phyloP scores from a whole-genome alignment of 768 basidiomycete species.

The Mycena pura region DNA sequence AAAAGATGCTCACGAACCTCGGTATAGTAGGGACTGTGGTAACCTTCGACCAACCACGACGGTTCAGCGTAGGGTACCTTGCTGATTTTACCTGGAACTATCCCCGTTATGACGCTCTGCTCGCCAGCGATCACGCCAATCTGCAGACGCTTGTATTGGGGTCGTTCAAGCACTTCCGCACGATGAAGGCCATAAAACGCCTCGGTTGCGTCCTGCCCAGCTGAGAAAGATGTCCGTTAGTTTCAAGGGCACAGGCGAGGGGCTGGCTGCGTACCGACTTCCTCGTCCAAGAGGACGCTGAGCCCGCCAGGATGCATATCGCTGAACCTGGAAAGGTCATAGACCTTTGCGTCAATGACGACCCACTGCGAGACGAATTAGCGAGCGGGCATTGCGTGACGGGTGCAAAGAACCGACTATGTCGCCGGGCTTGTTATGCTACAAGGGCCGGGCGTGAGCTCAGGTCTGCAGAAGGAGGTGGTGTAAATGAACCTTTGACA shows the following conservation, averaged over 20 bases:
- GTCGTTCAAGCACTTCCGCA: conserved; percentile 68
- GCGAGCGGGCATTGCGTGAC: neutral
- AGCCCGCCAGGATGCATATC: conserved; percentile 84
- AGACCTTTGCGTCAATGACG: conserved; percentile 84
- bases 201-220: conserved; percentile 81
- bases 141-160: conserved; percentile 68
- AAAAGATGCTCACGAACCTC: conserved; percentile 51
- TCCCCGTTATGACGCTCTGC: conserved; percentile 53
- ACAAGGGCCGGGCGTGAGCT: conserved; percentile 4
- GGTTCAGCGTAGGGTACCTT: conserved; percentile 83
- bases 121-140: conserved; percentile 71
- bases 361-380: conserved; percentile 65
- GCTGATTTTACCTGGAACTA: conserved; percentile 60
- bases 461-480: neutral
- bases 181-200: conserved; percentile 82
- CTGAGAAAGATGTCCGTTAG: conserved; percentile 37
- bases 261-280: conserved; percentile 62
- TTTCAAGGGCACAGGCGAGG: neutral
- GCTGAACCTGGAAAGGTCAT: conserved; percentile 80
- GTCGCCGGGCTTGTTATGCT: conserved; percentile 85
- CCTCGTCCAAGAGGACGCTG: conserved; percentile 73
- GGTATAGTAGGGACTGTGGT: conserved; percentile 76
- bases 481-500: conserved; percentile 61
- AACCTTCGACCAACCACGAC: conserved; percentile 71
- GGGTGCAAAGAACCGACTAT: conserved; percentile 49